A percentile compares a stretch with the other conserved stretches of the same genome.
phyloP scores from a whole-genome alignment of 192 early-diverging fungal species.

The Chytriomyces confervae region DNA sequence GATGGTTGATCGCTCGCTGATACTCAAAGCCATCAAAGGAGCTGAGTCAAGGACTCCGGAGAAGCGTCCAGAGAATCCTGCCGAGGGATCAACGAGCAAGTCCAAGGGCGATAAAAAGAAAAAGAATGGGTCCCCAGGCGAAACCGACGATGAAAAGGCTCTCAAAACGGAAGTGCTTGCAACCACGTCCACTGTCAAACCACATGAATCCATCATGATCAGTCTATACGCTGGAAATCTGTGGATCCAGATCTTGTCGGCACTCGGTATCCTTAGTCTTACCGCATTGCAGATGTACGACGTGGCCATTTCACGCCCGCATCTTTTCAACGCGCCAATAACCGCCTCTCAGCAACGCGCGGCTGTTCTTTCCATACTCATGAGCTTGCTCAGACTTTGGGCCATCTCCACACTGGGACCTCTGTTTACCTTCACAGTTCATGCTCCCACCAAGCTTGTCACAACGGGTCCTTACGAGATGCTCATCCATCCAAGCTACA shows the following conservation, averaged over 20 bases:
- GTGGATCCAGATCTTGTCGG: neutral
- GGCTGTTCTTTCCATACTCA: neutral
- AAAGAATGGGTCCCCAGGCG: neutral
- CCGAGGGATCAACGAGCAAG: neutral
- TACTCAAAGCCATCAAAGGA: neutral
- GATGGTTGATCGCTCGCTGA: slow-evolving; percentile 21
- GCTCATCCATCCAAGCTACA: slow-evolving; percentile 16
- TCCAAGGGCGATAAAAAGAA: neutral
- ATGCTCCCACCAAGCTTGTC: neutral
- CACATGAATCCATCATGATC: slow-evolving; percentile 9
- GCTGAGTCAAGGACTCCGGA: neutral
- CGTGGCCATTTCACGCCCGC: slow-evolving; percentile 3
- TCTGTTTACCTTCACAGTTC: slow-evolving; percentile 1
- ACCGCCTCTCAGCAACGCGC: slow-evolving; percentile 8
- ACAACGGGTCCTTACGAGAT: slow-evolving; percentile 19
- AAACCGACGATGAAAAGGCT: neutral
- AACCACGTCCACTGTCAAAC: neutral
- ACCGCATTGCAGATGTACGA: slow-evolving; percentile 8
- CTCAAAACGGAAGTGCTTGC: neutral
- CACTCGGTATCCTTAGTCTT: neutral
- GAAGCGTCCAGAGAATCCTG: neutral
- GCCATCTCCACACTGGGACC: slow-evolving; percentile 2
- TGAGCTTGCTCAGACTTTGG: slow-evolving; percentile 7
- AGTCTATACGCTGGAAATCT: neutral
- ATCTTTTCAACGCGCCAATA: slow-evolving; percentile 7